Conservation (phyloP, 306 rosid species). For the Pterocarpus macrocarpus region DNA sequence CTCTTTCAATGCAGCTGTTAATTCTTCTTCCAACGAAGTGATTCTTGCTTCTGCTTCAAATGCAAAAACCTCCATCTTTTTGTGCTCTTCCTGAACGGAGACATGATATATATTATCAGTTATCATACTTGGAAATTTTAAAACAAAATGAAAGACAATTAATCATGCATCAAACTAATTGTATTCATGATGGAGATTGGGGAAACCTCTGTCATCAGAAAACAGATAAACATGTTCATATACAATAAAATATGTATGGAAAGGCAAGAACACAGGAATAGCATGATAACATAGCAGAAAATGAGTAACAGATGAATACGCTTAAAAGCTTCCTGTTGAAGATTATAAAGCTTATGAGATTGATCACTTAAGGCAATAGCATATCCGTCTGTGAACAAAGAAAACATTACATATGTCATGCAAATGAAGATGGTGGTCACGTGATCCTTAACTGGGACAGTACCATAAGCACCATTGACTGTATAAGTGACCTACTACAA, state of each 20-base stretch:
- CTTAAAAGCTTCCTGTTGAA: constrained; percentile 16
- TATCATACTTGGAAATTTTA: background rate
- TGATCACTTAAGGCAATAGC: background rate
- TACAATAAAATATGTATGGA: background rate
- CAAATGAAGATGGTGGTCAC: constrained; percentile 1
- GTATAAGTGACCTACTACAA: background rate
- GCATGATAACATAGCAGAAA: constrained; percentile 15
- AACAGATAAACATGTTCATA: constrained; percentile 15
- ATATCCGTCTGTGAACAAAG: background rate
- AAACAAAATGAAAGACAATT: background rate
- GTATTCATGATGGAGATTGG: background rate
- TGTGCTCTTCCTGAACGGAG: constrained; percentile 76
- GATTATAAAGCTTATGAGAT: constrained; percentile 12
- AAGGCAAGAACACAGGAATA: constrained; percentile 15
- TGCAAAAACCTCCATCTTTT: constrained; percentile 68
- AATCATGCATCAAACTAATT: constrained; percentile 17
- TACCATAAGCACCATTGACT: background rate
- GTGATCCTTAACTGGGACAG: background rate
- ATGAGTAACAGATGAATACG: constrained; percentile 6
- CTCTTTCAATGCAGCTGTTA: constrained; percentile 59
- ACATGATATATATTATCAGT: background rate
- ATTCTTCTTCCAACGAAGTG: constrained; percentile 70
- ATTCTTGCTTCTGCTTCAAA: constrained; percentile 81
- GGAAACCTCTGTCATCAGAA: constrained; percentile 7
- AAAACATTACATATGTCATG: background rate